These are phyloP conservation scores for Nitzschia sp. DNA, from an alignment of 108 stramenopile species.

Conservation along the genomic window DNA sequence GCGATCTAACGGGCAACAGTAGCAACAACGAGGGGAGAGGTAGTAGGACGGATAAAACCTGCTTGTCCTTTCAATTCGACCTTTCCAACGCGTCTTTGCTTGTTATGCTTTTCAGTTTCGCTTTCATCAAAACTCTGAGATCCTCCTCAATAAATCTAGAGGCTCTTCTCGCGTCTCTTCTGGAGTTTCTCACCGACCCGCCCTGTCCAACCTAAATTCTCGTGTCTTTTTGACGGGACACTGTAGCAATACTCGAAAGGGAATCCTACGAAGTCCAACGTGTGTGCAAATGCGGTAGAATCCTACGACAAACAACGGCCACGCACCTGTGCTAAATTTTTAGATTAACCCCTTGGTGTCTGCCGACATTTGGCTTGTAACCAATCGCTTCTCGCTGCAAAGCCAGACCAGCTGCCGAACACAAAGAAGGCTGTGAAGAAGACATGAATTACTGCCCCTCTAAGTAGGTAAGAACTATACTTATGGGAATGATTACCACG, in stretches of 20 bases:
- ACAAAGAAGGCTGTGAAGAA: not conserved
- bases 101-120: slow-evolving; percentile 1
- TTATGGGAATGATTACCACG: no score
- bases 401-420: not conserved
- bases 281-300: no score
- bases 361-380: not conserved
- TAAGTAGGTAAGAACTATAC: not conserved
- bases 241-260: not conserved
- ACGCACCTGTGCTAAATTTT: not conserved
- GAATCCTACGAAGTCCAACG: not conserved
- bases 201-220: no score
- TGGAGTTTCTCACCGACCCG: not conserved
- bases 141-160: not conserved
- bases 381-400: not conserved
- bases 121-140: slow-evolving; percentile 11
- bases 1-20: not conserved
- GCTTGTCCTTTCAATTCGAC: slow-evolving; percentile 20
- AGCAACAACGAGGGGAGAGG: slow-evolving; percentile 1
- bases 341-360: not conserved
- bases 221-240: no score
- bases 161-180: not conserved
- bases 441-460: not conserved
- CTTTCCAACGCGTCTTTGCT: slow-evolving; percentile 10
- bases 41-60: slow-evolving; percentile 7
- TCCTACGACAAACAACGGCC: not conserved